These are phyloP conservation scores for Afroboletus lepidellus DNA, from an alignment of 1,284 basidiomycete genomes.

Conservation along the genomic window DNA sequence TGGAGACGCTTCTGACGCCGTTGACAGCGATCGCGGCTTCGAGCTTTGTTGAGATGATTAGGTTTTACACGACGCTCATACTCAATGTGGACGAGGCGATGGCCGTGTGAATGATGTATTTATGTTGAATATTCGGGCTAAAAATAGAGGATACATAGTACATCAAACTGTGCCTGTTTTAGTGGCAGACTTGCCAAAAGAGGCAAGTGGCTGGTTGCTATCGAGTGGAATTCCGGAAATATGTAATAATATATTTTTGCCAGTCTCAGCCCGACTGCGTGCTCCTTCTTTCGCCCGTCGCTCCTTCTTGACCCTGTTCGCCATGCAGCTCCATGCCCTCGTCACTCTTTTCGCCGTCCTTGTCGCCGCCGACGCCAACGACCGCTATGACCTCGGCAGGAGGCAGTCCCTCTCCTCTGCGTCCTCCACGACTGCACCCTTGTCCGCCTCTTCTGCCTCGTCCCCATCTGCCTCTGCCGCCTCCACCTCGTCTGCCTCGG, in stretches of 20 bases:
- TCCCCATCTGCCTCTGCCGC: conserved; percentile 10
- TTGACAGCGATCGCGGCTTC: conserved; percentile 36
- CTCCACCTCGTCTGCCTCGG: conserved; percentile 15
- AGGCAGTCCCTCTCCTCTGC: conserved; percentile 22
- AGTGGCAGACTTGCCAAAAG: too few relatives aligned
- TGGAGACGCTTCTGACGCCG: background rate
- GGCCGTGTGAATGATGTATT: too few relatives aligned
- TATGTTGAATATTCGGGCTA: too few relatives aligned
- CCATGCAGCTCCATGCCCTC: conserved; percentile 45
- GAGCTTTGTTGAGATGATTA: conserved; percentile 43
- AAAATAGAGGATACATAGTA: too few relatives aligned
- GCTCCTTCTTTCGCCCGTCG: background rate
- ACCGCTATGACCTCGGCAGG: conserved; percentile 28
- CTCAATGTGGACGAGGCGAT: conserved; percentile 45
- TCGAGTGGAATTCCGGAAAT: background rate
- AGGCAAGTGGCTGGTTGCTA: background rate
- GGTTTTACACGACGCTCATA: conserved; percentile 47
- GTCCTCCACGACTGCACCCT: conserved; percentile 18
- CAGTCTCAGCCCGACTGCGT: background rate
- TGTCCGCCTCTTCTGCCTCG: conserved; percentile 15
- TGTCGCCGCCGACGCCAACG: conserved; percentile 36
- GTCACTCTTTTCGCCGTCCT: conserved; percentile 45
- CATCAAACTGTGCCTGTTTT: too few relatives aligned
- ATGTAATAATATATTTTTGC: background rate
- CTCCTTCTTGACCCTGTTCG: conserved; percentile 1